These are phyloP conservation scores for Prunus kanzakura DNA, from an alignment of 306 rosid species.

Conservation along the genomic window DNA sequence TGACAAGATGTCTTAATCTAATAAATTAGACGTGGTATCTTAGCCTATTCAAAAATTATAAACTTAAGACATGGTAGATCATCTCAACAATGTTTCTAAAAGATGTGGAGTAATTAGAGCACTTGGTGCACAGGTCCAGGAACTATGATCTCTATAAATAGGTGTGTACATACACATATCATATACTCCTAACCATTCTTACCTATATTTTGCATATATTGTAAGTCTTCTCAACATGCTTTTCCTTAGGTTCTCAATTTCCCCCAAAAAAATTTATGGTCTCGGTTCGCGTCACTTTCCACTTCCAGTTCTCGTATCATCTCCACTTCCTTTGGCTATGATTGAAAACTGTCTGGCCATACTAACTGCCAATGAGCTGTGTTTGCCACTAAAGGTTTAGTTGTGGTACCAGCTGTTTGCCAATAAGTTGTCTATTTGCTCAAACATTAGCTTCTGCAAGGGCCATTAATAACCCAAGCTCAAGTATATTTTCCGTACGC, in stretches of 20 bases:
- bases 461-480: not conserved
- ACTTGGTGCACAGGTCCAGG: not conserved
- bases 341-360: not conserved
- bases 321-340: not conserved
- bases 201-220: not conserved
- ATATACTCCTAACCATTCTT: not conserved
- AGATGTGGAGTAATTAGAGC: not conserved
- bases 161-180: not conserved
- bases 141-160: not conserved
- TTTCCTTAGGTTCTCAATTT: not conserved
- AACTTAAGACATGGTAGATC: not conserved
- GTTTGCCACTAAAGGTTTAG: not conserved
- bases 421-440: not conserved
- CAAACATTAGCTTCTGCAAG: not conserved
- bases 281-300: not conserved
- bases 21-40: not conserved
- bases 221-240: not conserved
- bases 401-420: not conserved
- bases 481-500: not conserved
- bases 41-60: not conserved
- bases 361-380: not conserved
- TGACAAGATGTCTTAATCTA: not conserved
- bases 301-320: not conserved
- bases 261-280: not conserved
- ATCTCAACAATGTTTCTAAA: not conserved